Base-by-base conservation (phyloP, 2,329 filamentous ascomycete genomes). In the Botrytis galanthina region DNA sequence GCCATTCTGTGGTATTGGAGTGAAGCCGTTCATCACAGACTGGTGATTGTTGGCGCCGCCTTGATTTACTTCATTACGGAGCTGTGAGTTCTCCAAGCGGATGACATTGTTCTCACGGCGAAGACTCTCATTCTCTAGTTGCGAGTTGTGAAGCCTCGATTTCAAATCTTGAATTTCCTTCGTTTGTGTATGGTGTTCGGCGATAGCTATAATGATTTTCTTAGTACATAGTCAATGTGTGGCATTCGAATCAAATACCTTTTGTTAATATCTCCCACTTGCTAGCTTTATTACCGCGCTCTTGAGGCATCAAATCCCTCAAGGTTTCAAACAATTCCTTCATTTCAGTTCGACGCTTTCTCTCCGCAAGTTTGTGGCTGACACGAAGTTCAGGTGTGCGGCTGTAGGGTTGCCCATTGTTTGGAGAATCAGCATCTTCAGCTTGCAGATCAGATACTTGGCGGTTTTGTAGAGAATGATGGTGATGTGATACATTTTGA, bases 241-340 rank as follows among this genome's bases (percentile, higher is more conserved):
- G 42, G 32, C 67, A 6, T 48, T 51, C 51, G 60, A 46, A 32
- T 54, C 71, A 81, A 87, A 75, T 84, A 95, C 93, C 92, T 85
- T 95, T 95, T 4, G 92, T 94, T 26, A 97, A 81, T 67, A 95
- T 94, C 78, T 97, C 93, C 93, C 93, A 97, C 78, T 97, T 97
- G 77, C 92, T 95, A 0, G 93, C 93, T 81, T 96, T 97, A 37
- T 91, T 92, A 1, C 93, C 93, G 26, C 93, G 89, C 78, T 93
- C 93, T 77, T 94, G 92, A 1, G 93, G 93, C 83, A 95, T 91
- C 54, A 94, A 85, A 77, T 92, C 91, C 77, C 93, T 89, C 14
- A 96, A 84, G 78, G 93, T 91, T 77, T 96, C 93, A 79, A 96
- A 96, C 0, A 96, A 84, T 79, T 93, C 91, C 83, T 96, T 96